Evolutionary conservation across 2,329 filamentous ascomycete species (phyloP).

Genomic region (Lecanoromycetidae sp.): DNA sequence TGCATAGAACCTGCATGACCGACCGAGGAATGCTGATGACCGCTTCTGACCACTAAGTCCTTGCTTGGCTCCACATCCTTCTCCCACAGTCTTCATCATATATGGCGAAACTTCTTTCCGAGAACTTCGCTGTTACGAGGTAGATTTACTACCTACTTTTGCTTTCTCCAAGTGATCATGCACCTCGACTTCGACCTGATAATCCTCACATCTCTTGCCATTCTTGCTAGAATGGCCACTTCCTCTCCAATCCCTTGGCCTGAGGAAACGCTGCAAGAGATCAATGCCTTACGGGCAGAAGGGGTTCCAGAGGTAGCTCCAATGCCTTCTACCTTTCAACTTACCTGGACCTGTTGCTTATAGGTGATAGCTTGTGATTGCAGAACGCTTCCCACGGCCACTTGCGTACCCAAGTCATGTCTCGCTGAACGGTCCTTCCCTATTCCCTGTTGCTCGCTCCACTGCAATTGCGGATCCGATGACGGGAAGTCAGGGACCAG

Average conservation of each 20-base stretch:
- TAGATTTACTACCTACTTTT: too few relatives aligned
- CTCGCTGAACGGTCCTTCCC: neutral
- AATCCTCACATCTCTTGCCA: neutral
- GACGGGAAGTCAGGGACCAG: too few relatives aligned
- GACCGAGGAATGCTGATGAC: too few relatives aligned
- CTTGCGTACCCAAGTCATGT: neutral
- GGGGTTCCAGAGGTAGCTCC: slow-evolving; percentile 10
- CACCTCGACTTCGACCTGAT: too few relatives aligned
- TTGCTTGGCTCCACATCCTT: too few relatives aligned
- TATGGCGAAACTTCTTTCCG: too few relatives aligned
- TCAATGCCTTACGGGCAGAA: slow-evolving; percentile 9
- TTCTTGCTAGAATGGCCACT: neutral
- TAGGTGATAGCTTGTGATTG: neutral
- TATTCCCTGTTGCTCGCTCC: neutral
- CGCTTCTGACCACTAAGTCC: too few relatives aligned
- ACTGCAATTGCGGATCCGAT: neutral
- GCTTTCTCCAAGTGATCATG: too few relatives aligned
- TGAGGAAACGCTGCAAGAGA: slow-evolving; percentile 2
- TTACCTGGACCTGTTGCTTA: neutral
- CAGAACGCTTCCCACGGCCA: slow-evolving; percentile 1
- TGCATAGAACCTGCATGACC: too few relatives aligned
- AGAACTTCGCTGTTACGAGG: too few relatives aligned
- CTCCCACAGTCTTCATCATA: too few relatives aligned
- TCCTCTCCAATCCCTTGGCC: slow-evolving; percentile 5
- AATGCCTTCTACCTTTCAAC: neutral